These are phyloP conservation scores for Phytophthora syringae DNA, from an alignment of 352 stramenopile species.

Conservation along the genomic window DNA sequence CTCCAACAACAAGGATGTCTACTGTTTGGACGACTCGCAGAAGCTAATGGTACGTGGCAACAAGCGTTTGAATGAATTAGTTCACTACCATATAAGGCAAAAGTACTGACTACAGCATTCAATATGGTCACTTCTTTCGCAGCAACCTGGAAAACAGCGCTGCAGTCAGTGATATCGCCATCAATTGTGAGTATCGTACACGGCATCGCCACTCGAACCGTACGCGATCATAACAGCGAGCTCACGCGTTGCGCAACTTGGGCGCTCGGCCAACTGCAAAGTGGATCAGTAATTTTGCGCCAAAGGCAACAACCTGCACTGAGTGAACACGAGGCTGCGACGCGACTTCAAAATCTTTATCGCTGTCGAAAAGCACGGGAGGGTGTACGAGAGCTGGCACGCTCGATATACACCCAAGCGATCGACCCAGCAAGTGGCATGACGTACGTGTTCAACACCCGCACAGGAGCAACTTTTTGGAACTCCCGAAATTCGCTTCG, in stretches of 20 bases:
- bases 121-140: neutral
- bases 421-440: constrained; percentile 55
- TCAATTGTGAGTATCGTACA: constrained; percentile 33
- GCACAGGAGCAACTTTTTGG: constrained; percentile 61
- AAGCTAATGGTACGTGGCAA: constrained; percentile 26
- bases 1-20: constrained; percentile 46
- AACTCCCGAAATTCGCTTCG: constrained; percentile 49
- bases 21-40: constrained; percentile 56
- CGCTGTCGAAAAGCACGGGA: constrained; percentile 57
- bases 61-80: neutral
- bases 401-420: constrained; percentile 44
- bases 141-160: constrained; percentile 44
- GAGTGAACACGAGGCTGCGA: constrained; percentile 41
- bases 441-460: constrained; percentile 64
- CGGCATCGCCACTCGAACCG: constrained; percentile 12
- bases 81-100: neutral
- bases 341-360: constrained; percentile 63
- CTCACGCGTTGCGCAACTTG: constrained; percentile 35
- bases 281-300: constrained; percentile 12
- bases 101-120: neutral
- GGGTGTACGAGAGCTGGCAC: constrained; percentile 42
- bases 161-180: constrained; percentile 29
- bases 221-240: constrained; percentile 28
- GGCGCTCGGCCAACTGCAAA: constrained; percentile 39
- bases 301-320: constrained; percentile 20